Base-by-base conservation (phyloP, 1,284 basidiomycete genomes). In the Marasmius tenuissimus region DNA sequence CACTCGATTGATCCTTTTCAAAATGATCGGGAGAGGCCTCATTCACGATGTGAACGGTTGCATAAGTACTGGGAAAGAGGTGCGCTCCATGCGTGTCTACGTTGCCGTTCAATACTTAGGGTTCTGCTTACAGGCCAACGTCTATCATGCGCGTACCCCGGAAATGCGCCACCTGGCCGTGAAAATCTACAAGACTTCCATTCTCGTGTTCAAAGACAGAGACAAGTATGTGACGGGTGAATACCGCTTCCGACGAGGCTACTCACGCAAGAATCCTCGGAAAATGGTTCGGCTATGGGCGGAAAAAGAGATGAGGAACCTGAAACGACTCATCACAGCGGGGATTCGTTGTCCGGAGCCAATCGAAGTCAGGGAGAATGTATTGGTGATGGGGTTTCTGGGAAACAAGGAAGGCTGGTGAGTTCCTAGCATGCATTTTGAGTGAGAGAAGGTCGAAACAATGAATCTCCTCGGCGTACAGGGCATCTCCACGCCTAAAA, bases 261-360 rank as follows among this genome's bases (percentile, higher is more conserved):
- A 99, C 75, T 90, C 90, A 66, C 89, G 91, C 57, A 88, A 87
- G 67, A 99, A 99, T 72, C 97, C 97, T 9, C 87, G 97, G 45
- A 99, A 99, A 78, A 99, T 99, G 97, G 97, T 99, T 16, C 86
- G 94, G 11, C 78, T 99, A 7, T 99, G 97, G 97, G 97, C 97
- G 0, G 97, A 99, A 76, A 99, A 99, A 77, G 97, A 99, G 75
- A 92, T 98, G 88, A 86, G 97, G 18, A 99, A 99, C 71, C 77
- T 99, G 65, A 92, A 92, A 71, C 85, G 97, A 10, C 79, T 99
- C 52, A 82, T 86, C 9, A 77, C 87, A 33, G 94, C 94, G 7
- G 96, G 93, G 0, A 85, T 99, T 53, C 82, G 86, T 34, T 94
- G 93, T 65, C 97, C 97, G 0, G 88, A 91, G 53, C 93, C 96